phyloP scores from a whole-genome alignment of 305 asterid species.

The Fraxinus floribunda region DNA sequence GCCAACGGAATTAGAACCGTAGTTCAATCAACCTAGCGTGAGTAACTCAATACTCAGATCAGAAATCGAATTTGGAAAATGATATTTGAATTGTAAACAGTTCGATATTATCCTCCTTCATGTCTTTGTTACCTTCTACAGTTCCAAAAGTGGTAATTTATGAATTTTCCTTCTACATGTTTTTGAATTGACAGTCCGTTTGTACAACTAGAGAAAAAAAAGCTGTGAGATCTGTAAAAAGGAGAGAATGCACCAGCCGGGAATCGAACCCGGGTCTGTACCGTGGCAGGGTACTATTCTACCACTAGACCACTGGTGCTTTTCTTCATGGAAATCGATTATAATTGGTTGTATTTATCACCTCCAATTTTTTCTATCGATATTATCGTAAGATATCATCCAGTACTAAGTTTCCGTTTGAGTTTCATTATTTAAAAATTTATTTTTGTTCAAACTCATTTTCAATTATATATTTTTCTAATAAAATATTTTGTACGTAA shows the following conservation, averaged over 20 bases:
- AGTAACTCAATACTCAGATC: background rate
- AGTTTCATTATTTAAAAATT: too few species aligned
- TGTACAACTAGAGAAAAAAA: background rate
- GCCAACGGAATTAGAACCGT: background rate
- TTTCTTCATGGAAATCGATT: too few species aligned
- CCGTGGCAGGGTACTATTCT: constrained; percentile 70
- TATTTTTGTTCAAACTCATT: too few species aligned
- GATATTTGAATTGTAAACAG: background rate
- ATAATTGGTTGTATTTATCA: too few species aligned
- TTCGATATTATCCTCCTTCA: background rate
- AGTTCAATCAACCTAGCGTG: background rate
- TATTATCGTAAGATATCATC: too few species aligned
- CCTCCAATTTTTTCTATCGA: background rate
- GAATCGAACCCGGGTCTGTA: constrained; percentile 70
- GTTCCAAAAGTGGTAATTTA: background rate
- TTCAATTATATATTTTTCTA: too few species aligned
- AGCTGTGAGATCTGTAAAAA: background rate
- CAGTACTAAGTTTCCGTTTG: too few species aligned
- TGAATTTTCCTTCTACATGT: too few species aligned
- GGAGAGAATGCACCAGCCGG: constrained; percentile 47
- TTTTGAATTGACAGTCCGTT: too few species aligned
- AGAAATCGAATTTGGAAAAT: background rate
- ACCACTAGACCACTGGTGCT: constrained; percentile 64
- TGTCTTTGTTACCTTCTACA: background rate
- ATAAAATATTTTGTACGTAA: too few species aligned